These are phyloP conservation scores for Pichia kudriavzevii DNA, from an alignment of 1,139 yeast genomes.

Conservation along the genomic window DNA sequence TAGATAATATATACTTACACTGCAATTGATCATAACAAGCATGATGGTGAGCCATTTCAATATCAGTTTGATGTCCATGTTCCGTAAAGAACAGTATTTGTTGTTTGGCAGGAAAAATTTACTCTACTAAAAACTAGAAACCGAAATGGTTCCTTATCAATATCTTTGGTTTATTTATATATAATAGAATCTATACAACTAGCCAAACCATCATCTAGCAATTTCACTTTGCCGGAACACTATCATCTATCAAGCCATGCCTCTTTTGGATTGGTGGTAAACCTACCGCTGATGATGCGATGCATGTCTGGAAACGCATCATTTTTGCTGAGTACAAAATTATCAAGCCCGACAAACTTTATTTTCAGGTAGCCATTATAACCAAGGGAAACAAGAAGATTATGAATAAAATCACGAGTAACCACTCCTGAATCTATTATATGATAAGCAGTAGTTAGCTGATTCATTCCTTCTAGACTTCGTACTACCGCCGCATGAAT, in stretches of 20 bases:
- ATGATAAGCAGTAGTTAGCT: conserved; percentile 4
- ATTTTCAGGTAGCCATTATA: conserved; percentile 50
- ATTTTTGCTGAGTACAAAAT: conserved; percentile 42
- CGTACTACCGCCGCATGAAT: conserved; percentile 17
- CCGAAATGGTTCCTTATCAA: too few species aligned
- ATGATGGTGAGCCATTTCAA: too few species aligned
- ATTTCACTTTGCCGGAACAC: too few species aligned
- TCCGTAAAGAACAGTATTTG: too few species aligned
- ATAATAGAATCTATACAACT: too few species aligned
- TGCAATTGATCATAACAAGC: too few species aligned
- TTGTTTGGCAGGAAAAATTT: too few species aligned
- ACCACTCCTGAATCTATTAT: too few species aligned
- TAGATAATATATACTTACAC: too few species aligned
- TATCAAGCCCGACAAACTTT: conserved; percentile 40
- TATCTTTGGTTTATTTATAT: too few species aligned
- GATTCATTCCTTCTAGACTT: conserved; percentile 13
- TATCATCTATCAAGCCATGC: conserved; percentile 23
- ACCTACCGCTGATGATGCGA: conserved; percentile 30
- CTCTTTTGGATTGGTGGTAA: conserved; percentile 20
- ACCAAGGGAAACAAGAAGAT: conserved; percentile 40
- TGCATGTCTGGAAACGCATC: conserved; percentile 41
- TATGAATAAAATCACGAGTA: conserved; percentile 35
- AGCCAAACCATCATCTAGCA: not conserved
- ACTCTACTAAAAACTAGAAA: too few species aligned
- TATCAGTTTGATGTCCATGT: too few species aligned